A percentile compares a stretch with the other conserved stretches of the same genome.
phyloP scores from a whole-genome alignment of 371 early-diverging fungal species.

The Mortierella polycephala region DNA sequence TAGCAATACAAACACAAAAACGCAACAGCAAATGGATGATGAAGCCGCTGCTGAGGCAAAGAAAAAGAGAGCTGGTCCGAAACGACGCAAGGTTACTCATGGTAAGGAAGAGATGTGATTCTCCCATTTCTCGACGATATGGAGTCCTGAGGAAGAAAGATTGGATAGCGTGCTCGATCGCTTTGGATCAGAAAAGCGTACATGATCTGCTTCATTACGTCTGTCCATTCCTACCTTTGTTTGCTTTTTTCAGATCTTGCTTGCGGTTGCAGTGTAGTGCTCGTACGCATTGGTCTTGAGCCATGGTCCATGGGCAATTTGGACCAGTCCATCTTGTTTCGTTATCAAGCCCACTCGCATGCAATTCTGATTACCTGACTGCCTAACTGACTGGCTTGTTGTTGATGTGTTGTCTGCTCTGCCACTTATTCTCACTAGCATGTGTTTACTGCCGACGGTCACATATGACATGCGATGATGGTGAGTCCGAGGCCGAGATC shows the following conservation, averaged over 20 bases:
- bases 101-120: slow-evolving; percentile 54
- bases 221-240: too few relatives aligned
- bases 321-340: too few relatives aligned
- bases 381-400: not conserved
- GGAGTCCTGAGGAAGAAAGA: not conserved
- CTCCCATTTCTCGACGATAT: too few relatives aligned
- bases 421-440: slow-evolving; percentile 54
- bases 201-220: too few relatives aligned
- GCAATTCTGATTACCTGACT: not conserved
- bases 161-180: too few relatives aligned
- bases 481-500: slow-evolving; percentile 37
- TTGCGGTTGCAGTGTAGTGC: too few relatives aligned
- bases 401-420: not conserved
- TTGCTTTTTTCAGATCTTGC: too few relatives aligned
- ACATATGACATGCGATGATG: slow-evolving; percentile 89
- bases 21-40: slow-evolving; percentile 43
- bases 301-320: too few relatives aligned
- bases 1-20: not conserved
- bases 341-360: not conserved
- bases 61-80: slow-evolving; percentile 76
- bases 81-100: slow-evolving; percentile 79
- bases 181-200: too few relatives aligned
- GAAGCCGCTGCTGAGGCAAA: slow-evolving; percentile 55
- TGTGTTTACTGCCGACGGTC: slow-evolving; percentile 88
- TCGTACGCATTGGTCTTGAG: too few relatives aligned